phyloP scores from a whole-genome alignment of 345 rosid species.

The Gossypium bickii region DNA sequence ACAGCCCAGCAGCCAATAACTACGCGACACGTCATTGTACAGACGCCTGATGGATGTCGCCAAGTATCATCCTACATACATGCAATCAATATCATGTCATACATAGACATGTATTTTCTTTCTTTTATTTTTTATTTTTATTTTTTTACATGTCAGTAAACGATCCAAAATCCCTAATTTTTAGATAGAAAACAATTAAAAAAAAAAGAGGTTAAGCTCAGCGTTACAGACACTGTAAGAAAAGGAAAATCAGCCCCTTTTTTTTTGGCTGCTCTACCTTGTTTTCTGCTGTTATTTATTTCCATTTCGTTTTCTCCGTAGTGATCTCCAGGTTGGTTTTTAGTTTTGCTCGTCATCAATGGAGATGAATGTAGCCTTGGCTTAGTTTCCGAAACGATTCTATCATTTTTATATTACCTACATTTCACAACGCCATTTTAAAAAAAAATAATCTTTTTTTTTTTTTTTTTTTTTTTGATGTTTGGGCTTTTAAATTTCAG shows the following conservation, averaged over 20 bases:
- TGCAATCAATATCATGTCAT: not conserved
- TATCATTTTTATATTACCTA: not conserved
- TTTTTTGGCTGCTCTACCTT: constrained; percentile 7
- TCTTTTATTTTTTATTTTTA: too few relatives aligned
- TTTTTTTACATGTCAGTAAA: too few relatives aligned
- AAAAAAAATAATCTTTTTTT: not conserved
- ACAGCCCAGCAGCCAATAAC: not conserved
- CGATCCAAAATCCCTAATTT: too few relatives aligned
- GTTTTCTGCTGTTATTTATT: constrained; percentile 5
- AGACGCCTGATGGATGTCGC: not conserved
- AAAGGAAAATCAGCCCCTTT: not conserved
- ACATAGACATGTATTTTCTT: not conserved
- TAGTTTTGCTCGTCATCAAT: constrained; percentile 23
- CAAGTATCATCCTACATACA: not conserved
- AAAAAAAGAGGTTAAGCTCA: not conserved
- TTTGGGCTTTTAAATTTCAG: constrained; percentile 9
- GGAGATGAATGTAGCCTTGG: constrained; percentile 20
- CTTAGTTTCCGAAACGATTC: constrained; percentile 12
- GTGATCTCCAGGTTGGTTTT: constrained; percentile 24
- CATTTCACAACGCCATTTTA: not conserved
- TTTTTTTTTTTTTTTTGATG: not conserved
- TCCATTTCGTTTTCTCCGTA: constrained; percentile 33
- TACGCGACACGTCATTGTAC: not conserved
- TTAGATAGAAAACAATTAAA: not conserved
- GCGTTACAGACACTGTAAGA: not conserved